Percentiles rank a stretch among this genome's conserved stretches.
Conservation (phyloP, 1,284 basidiomycete species). For the Vanrija humicola region DNA sequence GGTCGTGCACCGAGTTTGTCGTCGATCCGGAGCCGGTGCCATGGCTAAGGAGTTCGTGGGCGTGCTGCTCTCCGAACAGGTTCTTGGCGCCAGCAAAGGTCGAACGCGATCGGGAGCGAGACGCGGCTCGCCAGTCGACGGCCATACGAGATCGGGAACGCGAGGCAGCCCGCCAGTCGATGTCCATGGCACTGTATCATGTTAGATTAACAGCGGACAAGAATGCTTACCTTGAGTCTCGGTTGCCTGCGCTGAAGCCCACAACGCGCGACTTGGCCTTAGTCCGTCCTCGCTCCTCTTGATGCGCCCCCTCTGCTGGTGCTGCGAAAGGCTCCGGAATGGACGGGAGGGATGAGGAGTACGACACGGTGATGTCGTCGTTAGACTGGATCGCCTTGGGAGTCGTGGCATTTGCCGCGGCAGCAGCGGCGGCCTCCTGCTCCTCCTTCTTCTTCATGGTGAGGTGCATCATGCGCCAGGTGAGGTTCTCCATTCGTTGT, state of each 20-base stretch:
- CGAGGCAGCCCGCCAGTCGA: conserved; percentile 93
- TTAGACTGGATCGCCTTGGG: neutral
- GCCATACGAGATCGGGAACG: conserved; percentile 87
- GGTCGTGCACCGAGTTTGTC: conserved; percentile 55
- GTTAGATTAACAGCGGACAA: conserved; percentile 3
- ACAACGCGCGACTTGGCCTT: conserved; percentile 53
- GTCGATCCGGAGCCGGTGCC: conserved; percentile 15
- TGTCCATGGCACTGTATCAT: conserved; percentile 51
- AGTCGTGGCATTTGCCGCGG: neutral
- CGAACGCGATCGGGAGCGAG: conserved; percentile 49
- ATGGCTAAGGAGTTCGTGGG: conserved; percentile 49
- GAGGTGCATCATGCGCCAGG: conserved; percentile 97
- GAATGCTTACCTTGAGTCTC: conserved; percentile 19
- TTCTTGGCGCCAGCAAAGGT: conserved; percentile 22
- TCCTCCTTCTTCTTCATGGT: conserved; percentile 60
- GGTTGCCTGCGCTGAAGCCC: conserved; percentile 46
- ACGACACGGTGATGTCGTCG: neutral
- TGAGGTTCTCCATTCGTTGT: conserved; percentile 93
- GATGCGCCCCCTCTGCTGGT: conserved; percentile 1
- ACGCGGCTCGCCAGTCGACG: conserved; percentile 53
- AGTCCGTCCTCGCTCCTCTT: conserved; percentile 50
- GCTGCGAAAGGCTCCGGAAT: neutral
- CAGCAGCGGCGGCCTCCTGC: conserved; percentile 19
- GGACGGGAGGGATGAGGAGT: neutral
- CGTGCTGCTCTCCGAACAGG: conserved; percentile 50